Base-by-base conservation (phyloP, 306 rosid genomes). In the Quercus variabilis region DNA sequence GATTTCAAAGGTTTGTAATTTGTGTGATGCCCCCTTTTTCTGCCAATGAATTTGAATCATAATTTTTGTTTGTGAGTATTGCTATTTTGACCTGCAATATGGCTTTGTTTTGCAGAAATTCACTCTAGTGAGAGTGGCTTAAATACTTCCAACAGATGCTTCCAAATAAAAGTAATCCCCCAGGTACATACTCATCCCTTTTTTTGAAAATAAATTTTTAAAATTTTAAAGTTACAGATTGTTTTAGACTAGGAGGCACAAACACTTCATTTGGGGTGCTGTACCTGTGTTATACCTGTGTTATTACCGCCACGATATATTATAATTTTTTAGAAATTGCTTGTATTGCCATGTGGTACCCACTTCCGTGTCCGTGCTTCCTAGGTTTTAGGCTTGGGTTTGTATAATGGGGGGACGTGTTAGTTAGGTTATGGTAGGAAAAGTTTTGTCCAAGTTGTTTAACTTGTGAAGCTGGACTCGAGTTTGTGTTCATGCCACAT, bases 111-210 rank as follows among this genome's bases (percentile, higher is more conserved):
- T 74, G 78, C 72, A 96, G 98, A 96, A 86, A 96, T 96, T 84
- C 99, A 91, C 82, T 82, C 97, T 19, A 92, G 97, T 76, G 99
- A 96, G 91, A 93, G 93, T 88, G 99, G 98, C 54, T 31, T 96
- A 56, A 85, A 88, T 77, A 89, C 99, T 86, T 88, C 97, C 81
- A 86, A 87, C 56, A 76, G 82, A 79, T 93, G 99, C 89, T 96
- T 81, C 79, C 97, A 91, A 69, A 89, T 96, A 82, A 90, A 79
- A 52, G 21, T 96, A 46, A 74, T 88, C 79, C 92, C 97, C 1
- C 92, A 89, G 97, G 99, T 96, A 78, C 70, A 79, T 46, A 26
- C 19, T 76, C 49, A 30, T 62, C 64, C 71, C 41, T 9, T 70
- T 57, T 38, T 68, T 46, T 7, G 2, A 6, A 33, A 33, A 31